Percentiles rank a stretch among this genome's conserved stretches.
phyloP scores from a whole-genome alignment of 192 early-diverging fungal genomes.

The Podila epigama region DNA sequence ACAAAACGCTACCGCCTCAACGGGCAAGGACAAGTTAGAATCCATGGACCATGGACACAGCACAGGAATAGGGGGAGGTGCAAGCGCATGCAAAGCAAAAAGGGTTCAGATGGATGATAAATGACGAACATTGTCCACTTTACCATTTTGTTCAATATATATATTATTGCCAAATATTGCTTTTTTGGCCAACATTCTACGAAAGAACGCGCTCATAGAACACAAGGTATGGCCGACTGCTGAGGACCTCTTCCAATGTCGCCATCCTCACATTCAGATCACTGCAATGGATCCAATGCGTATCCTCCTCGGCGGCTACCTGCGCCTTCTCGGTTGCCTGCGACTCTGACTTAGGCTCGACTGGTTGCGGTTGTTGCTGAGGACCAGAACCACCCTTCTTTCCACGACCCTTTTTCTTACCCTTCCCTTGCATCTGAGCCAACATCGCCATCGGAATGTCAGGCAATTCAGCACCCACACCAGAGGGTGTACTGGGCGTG shows the following conservation, averaged over 20 bases:
- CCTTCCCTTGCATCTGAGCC: slow-evolving; percentile 11
- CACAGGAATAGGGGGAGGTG: not conserved
- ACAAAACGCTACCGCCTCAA: not conserved
- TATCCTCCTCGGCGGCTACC: not conserved
- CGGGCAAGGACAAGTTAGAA: too few species aligned
- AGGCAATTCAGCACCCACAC: slow-evolving; percentile 1
- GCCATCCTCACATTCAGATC: slow-evolving; percentile 43
- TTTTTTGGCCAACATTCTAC: not conserved
- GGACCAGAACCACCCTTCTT: not conserved
- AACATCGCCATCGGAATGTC: slow-evolving; percentile 21
- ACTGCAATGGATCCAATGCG: slow-evolving; percentile 52
- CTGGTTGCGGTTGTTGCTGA: not conserved
- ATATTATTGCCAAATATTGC: not conserved
- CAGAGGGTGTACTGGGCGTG: not conserved
- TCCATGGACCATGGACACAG: not conserved
- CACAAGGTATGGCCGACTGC: slow-evolving; percentile 45
- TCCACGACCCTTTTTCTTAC: slow-evolving; percentile 7
- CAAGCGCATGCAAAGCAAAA: not conserved
- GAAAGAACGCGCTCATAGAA: slow-evolving; percentile 46
- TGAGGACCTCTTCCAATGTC: slow-evolving; percentile 42
- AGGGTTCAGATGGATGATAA: not conserved
- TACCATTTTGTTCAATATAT: too few species aligned
- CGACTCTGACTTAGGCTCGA: not conserved
- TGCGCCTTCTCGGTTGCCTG: not conserved
- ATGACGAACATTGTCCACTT: too few species aligned